Conservation (phyloP, 73 alveolate genomes). For the Paramecium caudatum region DNA sequence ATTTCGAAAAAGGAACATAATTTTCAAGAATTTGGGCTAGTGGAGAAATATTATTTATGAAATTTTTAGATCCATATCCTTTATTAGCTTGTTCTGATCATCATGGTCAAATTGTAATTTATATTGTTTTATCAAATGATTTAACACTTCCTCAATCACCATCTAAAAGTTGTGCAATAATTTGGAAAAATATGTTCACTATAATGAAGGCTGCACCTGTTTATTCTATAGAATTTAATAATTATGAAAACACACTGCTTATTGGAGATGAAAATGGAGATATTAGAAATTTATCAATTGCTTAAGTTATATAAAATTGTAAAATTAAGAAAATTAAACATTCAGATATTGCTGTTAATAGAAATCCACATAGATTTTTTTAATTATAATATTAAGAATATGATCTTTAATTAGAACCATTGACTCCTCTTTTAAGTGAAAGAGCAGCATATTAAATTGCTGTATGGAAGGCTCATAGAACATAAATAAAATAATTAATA, state of each 20-base stretch:
- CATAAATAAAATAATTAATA: background rate
- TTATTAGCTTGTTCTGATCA: background rate
- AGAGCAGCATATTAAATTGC: background rate
- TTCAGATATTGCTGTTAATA: constrained; percentile 28
- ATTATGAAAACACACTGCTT: background rate
- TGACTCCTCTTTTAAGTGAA: constrained; percentile 23
- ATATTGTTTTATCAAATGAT: constrained; percentile 39
- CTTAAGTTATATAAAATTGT: background rate
- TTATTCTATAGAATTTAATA: constrained; percentile 33
- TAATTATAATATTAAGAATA: background rate
- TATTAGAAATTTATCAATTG: constrained; percentile 5
- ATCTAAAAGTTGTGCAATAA: background rate
- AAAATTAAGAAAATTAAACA: background rate
- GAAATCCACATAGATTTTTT: constrained; percentile 50
- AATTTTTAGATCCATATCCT: constrained; percentile 45
- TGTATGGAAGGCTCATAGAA: constrained; percentile 35
- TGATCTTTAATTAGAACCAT: constrained; percentile 17
- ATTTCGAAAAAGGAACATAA: constrained; percentile 71
- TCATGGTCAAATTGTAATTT: background rate
- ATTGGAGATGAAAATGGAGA: constrained; percentile 63
- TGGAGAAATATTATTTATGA: constrained; percentile 36
- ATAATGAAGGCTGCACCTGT: constrained; percentile 52
- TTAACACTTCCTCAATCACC: background rate
- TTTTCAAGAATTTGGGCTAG: constrained; percentile 1
- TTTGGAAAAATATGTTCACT: constrained; percentile 63